Base-by-base conservation (phyloP, 306 rosid genomes). In the Pyrus bretschneideri region DNA sequence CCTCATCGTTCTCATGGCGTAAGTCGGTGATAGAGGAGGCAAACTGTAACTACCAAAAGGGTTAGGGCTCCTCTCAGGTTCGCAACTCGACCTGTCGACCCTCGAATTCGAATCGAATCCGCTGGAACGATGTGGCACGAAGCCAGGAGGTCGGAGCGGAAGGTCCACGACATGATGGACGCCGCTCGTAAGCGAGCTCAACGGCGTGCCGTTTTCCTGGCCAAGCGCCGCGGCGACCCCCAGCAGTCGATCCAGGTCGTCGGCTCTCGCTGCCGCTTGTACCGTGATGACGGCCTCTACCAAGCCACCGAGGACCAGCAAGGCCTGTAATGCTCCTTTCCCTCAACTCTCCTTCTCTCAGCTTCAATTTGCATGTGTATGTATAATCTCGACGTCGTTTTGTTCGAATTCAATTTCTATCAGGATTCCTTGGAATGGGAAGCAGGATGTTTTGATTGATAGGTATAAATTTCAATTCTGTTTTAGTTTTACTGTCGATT, bases 361-460 rank as follows among this genome's bases (percentile, higher is more conserved):
- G 38, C 54, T 75, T 9, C 29, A 57, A 29, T n/a, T 65, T 54
- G 58, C 19, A 58, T 58, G 22, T 7, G 6, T 6, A 9, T 73
- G 6, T 60, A 1, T 61, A 57, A 19, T 18, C 49, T 35, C 29
- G 27, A 35, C 25, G 70, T 33, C 27, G 27, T 65, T 33, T 65
- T 12, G 49, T 44, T 17, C 12, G 3, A 18, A 5, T 42, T 5
- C 13, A 44, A 52, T 51, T 31, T 40, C 7, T 73, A 82, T 77
- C 93, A 95, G 99, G 96, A 95, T 95, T 80, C 99, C 97, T 71
- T 95, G 99, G 99, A 95, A 92, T 74, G 99, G 97, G 76, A 95
- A 95, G 80, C 93, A 87, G 75, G 99, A 95, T 81, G 65, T 90
- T 76, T 82, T 95, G 86, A 95, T 92, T 83, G 99, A 95, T 83